These are phyloP conservation scores for Thamnidium elegans DNA, from an alignment of 192 early-diverging fungal genomes.

Conservation along the genomic window DNA sequence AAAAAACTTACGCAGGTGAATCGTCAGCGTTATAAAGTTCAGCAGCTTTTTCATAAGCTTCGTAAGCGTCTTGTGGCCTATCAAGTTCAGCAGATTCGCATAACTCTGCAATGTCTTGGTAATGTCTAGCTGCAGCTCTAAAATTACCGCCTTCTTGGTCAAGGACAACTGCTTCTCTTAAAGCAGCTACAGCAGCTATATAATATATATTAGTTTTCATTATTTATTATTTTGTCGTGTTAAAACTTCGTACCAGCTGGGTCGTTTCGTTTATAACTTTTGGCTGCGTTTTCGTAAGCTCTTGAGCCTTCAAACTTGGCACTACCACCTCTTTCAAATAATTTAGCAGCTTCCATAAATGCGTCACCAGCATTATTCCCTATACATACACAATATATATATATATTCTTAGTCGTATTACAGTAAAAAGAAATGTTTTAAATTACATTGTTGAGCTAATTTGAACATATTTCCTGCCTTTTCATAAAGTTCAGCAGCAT, in stretches of 20 bases:
- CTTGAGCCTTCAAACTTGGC: conserved; percentile 87
- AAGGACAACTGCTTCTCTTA: conserved; percentile 77
- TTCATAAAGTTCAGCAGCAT: conserved; percentile 90
- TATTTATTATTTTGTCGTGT: conserved; percentile 36
- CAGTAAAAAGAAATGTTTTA: background rate
- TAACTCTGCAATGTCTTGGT: conserved; percentile 86
- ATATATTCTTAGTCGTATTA: conserved; percentile 6
- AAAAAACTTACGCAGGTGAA: conserved; percentile 69
- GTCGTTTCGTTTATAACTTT: conserved; percentile 82
- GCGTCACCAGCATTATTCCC: conserved; percentile 95
- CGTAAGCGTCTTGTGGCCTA: conserved; percentile 81
- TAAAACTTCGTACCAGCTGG: conserved; percentile 64
- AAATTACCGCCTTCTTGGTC: conserved; percentile 85
- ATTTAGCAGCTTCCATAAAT: conserved; percentile 79
- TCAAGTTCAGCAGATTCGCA: conserved; percentile 58
- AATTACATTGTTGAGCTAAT: conserved; percentile 81
- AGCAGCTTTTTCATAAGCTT: conserved; percentile 87
- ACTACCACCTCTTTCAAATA: conserved; percentile 63
- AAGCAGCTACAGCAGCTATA: conserved; percentile 59
- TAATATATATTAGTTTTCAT: too few relatives aligned
- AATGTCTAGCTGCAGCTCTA: conserved; percentile 85
- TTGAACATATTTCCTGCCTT: conserved; percentile 94
- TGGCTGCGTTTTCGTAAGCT: conserved; percentile 83
- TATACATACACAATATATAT: too few relatives aligned
- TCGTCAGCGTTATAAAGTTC: conserved; percentile 95